phyloP scores from a whole-genome alignment of 495 filamentous ascomycete genomes.

The Tuber melanosporum region DNA sequence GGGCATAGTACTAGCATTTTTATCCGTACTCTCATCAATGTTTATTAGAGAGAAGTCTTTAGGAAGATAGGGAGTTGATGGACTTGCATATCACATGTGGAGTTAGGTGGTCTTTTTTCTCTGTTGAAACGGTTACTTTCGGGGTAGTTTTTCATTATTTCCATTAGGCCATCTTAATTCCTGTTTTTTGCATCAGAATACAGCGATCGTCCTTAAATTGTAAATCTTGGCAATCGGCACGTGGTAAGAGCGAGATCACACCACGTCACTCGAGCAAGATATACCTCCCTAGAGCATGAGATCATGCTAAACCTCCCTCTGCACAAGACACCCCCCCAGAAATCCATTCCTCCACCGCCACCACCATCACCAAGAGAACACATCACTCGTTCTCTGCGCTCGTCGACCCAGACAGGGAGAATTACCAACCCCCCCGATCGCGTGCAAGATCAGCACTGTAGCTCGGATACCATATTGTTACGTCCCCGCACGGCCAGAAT shows the following conservation, averaged over 20 bases:
- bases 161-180: not conserved
- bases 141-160: not conserved
- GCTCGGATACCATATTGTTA: not conserved
- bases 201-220: not conserved
- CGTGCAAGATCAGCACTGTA: not conserved
- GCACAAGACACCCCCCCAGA: too few species aligned
- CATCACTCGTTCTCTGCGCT: not conserved
- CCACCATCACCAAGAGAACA: not conserved
- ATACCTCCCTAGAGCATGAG: not conserved
- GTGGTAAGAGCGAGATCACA: not conserved
- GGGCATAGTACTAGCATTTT: conserved; percentile 29
- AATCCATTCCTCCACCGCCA: too few species aligned
- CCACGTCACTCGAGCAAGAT: not conserved
- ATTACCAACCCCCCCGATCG: not conserved
- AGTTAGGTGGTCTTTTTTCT: not conserved
- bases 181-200: not conserved
- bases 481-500: not conserved
- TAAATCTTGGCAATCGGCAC: not conserved
- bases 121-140: not conserved
- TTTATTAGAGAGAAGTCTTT: conserved; percentile 49
- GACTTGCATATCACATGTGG: not conserved
- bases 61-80: conserved; percentile 19
- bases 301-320: not conserved
- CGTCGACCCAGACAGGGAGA: not conserved
- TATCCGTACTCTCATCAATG: conserved; percentile 35